phyloP scores from a whole-genome alignment of 805 yeast genomes.

The Wickerhamomyces bisporus region DNA sequence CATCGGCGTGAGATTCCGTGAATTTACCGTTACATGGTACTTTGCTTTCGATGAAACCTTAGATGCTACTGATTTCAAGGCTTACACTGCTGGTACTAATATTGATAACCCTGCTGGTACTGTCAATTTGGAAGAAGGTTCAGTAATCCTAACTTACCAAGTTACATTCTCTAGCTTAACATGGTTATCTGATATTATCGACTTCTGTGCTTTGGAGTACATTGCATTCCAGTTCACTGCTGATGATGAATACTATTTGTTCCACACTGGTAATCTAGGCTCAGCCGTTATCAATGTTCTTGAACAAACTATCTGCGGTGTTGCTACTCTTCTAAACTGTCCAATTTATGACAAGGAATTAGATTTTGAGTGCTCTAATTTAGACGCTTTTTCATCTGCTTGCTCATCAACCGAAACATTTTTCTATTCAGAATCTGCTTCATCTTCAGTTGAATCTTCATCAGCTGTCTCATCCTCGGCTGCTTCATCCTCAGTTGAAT shows the following conservation, averaged over 20 bases:
- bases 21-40: conserved; percentile 8
- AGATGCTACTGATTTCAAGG: conserved; percentile 10
- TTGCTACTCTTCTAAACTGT: neutral
- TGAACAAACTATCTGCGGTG: neutral
- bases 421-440: neutral
- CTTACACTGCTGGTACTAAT: conserved; percentile 4
- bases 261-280: neutral
- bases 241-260: conserved; percentile 1
- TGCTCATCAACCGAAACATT: neutral
- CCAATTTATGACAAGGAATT: neutral
- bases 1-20: no score
- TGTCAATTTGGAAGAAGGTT: conserved; percentile 15
- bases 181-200: neutral
- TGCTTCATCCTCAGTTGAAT: neutral
- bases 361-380: neutral
- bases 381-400: neutral
- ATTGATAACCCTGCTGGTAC: conserved; percentile 6
- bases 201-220: conserved; percentile 6
- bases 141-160: conserved; percentile 8
- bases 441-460: neutral
- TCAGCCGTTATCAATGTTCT: neutral
- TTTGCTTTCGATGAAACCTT: conserved; percentile 9
- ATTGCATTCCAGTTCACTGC: conserved; percentile 6
- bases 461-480: neutral
- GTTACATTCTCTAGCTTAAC: conserved; percentile 4